These are phyloP conservation scores for Basipetospora sp. DNA, from an alignment of 2,329 filamentous ascomycete genomes.

Conservation along the genomic window DNA sequence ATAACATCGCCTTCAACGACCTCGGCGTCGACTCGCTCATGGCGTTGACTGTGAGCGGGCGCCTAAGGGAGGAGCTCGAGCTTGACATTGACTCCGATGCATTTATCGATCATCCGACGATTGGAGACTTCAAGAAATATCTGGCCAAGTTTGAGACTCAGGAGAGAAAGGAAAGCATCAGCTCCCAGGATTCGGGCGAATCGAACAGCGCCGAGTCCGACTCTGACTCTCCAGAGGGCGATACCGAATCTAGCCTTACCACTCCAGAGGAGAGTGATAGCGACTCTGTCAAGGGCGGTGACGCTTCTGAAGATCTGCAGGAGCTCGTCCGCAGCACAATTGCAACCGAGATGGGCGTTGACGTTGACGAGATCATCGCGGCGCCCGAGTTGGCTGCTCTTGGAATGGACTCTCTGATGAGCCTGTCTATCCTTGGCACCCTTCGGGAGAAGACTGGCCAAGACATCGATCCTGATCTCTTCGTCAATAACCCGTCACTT, in stretches of 20 bases:
- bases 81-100: slow-evolving; percentile 37
- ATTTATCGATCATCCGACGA: slow-evolving; percentile 39
- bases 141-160: slow-evolving; percentile 21
- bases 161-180: slow-evolving; percentile 12
- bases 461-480: slow-evolving; percentile 43
- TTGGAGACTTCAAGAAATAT: slow-evolving; percentile 36
- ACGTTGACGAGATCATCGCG: slow-evolving; percentile 45
- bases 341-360: slow-evolving; percentile 58
- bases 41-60: slow-evolving; percentile 40
- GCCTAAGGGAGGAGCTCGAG: slow-evolving; percentile 43
- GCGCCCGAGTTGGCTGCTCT: slow-evolving; percentile 39
- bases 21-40: slow-evolving; percentile 49
- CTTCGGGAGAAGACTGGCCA: slow-evolving; percentile 39
- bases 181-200: slow-evolving; percentile 18
- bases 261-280: slow-evolving; percentile 39
- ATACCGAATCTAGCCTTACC: slow-evolving; percentile 36
- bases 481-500: slow-evolving; percentile 46
- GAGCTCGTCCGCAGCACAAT: slow-evolving; percentile 49
- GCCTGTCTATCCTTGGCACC: slow-evolving; percentile 38
- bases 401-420: slow-evolving; percentile 46
- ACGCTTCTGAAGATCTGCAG: slow-evolving; percentile 29
- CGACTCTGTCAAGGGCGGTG: slow-evolving; percentile 29
- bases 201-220: slow-evolving; percentile 20
- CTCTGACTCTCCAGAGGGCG: slow-evolving; percentile 30
- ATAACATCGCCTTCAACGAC: slow-evolving; percentile 41